Evolutionary conservation across 176 grass and related monocot species (phyloP), one percentile per base, ranked within the genome.

Genomic region (Phragmites australis): DNA sequence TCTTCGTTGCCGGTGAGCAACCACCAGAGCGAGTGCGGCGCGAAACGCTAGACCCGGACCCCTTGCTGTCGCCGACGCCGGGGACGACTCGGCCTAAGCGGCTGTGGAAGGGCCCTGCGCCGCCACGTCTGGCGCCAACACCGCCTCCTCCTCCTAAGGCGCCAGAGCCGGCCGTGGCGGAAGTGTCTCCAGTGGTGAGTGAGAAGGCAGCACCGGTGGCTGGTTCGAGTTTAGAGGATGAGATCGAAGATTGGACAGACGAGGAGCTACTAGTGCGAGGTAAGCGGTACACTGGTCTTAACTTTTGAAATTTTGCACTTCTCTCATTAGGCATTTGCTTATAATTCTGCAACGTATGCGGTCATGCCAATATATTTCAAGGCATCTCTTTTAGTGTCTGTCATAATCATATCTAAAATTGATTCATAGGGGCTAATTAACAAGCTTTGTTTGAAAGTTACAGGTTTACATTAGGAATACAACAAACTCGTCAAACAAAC

Each of bases 211-310:
- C 19, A 19, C 22, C 61, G 11, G 76, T 23, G 3, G 54, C 52
- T 6, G 45, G 75, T 75, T 58, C 73, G 50, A 88, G 79, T 19
- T 40, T 53, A 1, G 85, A 91, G 34, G 92, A 94, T 29, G 93
- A 90, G 31, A 92, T 96, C 2, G 93, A 92, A 37, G 66, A 66
- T 44, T 92, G 81, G 56, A 88, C 85, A 3, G 82, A 92, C 3
- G 93, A 96, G 34, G 90, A 96, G 22, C 52, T 23, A 30, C 65
- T 40, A 2, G 8, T 22, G 2, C 82, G 26, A 88, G 93, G 93
- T 90, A 21, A 75, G 68, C 2, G 7, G 25, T 63, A 26, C 6
- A 8, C n/a, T 25, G 2, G 39, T 54, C 11, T 45, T 19, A 16
- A 31, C 19, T 64, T 65, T 13, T 48, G 59, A 3, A 62, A 30